A percentile compares a stretch with the other conserved stretches of the same genome.
phyloP scores from a whole-genome alignment of 306 rosid genomes.

The Castanea sativa region DNA sequence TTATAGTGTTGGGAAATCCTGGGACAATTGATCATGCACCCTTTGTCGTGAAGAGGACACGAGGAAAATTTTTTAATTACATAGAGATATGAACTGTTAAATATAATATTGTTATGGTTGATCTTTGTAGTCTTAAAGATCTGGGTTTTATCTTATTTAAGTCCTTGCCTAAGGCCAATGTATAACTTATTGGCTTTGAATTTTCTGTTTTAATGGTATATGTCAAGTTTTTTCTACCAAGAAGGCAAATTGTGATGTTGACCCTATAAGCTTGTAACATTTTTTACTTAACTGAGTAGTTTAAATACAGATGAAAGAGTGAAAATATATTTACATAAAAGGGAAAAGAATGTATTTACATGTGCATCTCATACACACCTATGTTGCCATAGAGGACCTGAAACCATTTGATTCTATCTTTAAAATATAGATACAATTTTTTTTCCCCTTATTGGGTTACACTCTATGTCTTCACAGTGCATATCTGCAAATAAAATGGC shows the following conservation, averaged over 20 bases:
- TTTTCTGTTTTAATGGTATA: neutral
- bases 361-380: neutral
- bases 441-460: neutral
- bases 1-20: conserved; percentile 61
- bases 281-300: neutral
- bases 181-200: neutral
- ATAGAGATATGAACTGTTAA: neutral
- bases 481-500: conserved; percentile 83
- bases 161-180: neutral
- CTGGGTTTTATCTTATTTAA: neutral
- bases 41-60: conserved; percentile 25
- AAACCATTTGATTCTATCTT: neutral
- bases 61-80: neutral
- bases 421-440: neutral
- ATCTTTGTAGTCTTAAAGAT: neutral
- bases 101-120: neutral
- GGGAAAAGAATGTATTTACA: neutral
- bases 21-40: conserved; percentile 44
- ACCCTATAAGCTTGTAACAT: neutral
- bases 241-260: neutral
- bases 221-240: neutral
- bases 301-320: no score
- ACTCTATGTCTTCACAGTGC: conserved; percentile 38
- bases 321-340: no score
- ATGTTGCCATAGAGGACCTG: neutral